A percentile compares a stretch with the other conserved stretches of the same genome.
Evolutionary conservation across 805 yeast genomes (phyloP).

Genomic region (Kazachstania bromeliacearum): DNA sequence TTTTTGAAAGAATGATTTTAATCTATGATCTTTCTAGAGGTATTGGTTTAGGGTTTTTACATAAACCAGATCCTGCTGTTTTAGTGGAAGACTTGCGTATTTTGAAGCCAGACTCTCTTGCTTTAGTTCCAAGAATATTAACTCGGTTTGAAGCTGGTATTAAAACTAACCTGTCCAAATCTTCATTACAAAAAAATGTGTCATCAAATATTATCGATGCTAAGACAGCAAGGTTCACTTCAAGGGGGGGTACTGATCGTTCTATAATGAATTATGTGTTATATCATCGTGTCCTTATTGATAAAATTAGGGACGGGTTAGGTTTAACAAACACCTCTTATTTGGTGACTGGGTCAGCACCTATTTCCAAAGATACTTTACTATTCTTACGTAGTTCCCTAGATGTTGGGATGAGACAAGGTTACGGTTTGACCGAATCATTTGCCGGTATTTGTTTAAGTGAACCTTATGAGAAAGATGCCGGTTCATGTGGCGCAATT

Average conservation of each 20-base stretch:
- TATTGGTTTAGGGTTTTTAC: slow-evolving; percentile 45
- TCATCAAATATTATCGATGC: slow-evolving; percentile 21
- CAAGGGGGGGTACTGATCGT: slow-evolving; percentile 32
- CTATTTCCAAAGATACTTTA: slow-evolving; percentile 53
- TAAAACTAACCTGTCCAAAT: slow-evolving; percentile 31
- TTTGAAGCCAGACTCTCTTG: slow-evolving; percentile 43
- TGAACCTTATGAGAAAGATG: slow-evolving; percentile 37
- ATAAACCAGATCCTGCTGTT: slow-evolving; percentile 41
- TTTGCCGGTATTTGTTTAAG: slow-evolving; percentile 49
- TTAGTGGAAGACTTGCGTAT: slow-evolving; percentile 50
- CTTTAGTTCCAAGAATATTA: slow-evolving; percentile 56
- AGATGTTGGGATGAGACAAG: slow-evolving; percentile 48
- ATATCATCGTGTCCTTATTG: slow-evolving; percentile 28
- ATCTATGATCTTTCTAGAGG: slow-evolving; percentile 40
- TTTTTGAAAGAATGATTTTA: slow-evolving; percentile 41
- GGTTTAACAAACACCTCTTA: slow-evolving; percentile 39
- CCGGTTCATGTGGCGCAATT: slow-evolving; percentile 56
- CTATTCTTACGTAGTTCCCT: slow-evolving; percentile 54
- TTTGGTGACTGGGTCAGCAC: slow-evolving; percentile 56
- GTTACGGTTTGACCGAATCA: slow-evolving; percentile 69
- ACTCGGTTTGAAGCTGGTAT: slow-evolving; percentile 55
- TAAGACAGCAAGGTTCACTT: slow-evolving; percentile 14
- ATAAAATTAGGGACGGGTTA: slow-evolving; percentile 37
- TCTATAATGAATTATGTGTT: slow-evolving; percentile 32
- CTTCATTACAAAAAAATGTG: slow-evolving; percentile 16